phyloP scores from a whole-genome alignment of 305 asterid genomes.

The Plantago lanceolata region DNA sequence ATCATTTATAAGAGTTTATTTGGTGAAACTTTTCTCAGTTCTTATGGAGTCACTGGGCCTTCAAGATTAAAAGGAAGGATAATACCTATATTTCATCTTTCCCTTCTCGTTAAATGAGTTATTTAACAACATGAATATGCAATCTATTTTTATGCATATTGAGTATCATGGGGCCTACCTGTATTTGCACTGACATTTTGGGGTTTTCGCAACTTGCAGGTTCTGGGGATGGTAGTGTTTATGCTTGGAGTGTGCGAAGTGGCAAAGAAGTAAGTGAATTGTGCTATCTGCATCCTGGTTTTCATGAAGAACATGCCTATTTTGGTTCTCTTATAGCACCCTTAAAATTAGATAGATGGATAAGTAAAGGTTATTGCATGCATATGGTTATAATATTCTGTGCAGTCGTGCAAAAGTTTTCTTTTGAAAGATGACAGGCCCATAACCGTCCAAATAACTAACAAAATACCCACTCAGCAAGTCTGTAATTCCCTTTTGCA shows the following conservation, averaged over 20 bases:
- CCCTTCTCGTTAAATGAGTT: too few species aligned
- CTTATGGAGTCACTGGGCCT: too few species aligned
- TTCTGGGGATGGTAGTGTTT: conserved; percentile 94
- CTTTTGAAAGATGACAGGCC: conserved; percentile 1
- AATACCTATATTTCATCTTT: too few species aligned
- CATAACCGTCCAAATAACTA: not conserved
- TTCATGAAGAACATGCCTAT: conserved; percentile 14
- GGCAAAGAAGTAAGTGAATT: conserved; percentile 79
- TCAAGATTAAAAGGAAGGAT: too few species aligned
- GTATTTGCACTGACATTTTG: conserved; percentile 22
- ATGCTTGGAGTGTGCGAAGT: conserved; percentile 90
- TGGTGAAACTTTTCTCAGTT: too few species aligned
- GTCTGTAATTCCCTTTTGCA: not conserved
- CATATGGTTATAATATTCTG: conserved; percentile 2
- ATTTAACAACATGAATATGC: not conserved
- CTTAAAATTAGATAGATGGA: not conserved
- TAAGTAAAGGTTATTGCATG: not conserved
- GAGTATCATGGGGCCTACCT: conserved; percentile 6
- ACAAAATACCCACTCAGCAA: not conserved
- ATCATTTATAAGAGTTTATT: too few species aligned
- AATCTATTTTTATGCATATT: not conserved
- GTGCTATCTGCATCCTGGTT: conserved; percentile 17
- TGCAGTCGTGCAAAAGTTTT: conserved; percentile 2
- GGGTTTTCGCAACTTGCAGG: conserved; percentile 48
- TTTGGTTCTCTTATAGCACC: conserved; percentile 14